These are phyloP conservation scores for Colletotrichum incanum DNA, from an alignment of 2,329 filamentous ascomycete species.

Conservation along the genomic window DNA sequence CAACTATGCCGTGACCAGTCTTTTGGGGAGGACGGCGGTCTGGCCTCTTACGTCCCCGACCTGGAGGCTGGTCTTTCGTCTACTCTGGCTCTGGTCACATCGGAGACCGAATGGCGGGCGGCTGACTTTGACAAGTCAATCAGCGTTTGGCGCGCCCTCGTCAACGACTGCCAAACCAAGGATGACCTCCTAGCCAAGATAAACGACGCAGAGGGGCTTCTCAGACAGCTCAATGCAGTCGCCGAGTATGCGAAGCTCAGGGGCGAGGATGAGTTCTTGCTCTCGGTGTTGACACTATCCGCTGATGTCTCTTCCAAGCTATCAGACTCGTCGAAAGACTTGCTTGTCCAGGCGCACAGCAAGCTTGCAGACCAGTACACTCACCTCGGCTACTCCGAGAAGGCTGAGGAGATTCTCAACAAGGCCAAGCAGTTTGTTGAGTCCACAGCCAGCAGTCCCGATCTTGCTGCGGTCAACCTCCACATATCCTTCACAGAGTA, in stretches of 20 bases:
- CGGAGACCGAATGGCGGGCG: constrained; percentile 50
- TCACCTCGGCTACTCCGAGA: constrained; percentile 65
- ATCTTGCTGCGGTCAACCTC: constrained; percentile 65
- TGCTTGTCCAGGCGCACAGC: constrained; percentile 62
- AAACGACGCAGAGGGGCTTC: constrained; percentile 65
- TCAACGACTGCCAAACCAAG: constrained; percentile 56
- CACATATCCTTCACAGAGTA: constrained; percentile 84
- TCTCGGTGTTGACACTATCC: constrained; percentile 63
- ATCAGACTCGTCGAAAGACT: constrained; percentile 53
- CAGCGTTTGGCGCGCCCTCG: constrained; percentile 61
- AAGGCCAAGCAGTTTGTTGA: constrained; percentile 67
- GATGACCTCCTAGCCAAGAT: constrained; percentile 61
- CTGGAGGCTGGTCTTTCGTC: constrained; percentile 63
- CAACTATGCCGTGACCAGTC: constrained; percentile 54
- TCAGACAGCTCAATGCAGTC: constrained; percentile 66
- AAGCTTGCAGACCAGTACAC: constrained; percentile 69
- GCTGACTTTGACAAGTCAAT: constrained; percentile 57
- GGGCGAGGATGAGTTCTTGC: constrained; percentile 64
- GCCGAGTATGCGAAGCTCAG: constrained; percentile 67
- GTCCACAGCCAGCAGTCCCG: constrained; percentile 54
- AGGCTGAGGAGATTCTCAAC: constrained; percentile 69
- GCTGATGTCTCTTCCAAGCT: constrained; percentile 57
- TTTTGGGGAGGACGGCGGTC: constrained; percentile 61
- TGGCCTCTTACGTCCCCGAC: constrained; percentile 64
- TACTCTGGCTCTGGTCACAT: constrained; percentile 59